phyloP scores from a whole-genome alignment of 768 basidiomycete species.

The Pisolithus microcarpus region DNA sequence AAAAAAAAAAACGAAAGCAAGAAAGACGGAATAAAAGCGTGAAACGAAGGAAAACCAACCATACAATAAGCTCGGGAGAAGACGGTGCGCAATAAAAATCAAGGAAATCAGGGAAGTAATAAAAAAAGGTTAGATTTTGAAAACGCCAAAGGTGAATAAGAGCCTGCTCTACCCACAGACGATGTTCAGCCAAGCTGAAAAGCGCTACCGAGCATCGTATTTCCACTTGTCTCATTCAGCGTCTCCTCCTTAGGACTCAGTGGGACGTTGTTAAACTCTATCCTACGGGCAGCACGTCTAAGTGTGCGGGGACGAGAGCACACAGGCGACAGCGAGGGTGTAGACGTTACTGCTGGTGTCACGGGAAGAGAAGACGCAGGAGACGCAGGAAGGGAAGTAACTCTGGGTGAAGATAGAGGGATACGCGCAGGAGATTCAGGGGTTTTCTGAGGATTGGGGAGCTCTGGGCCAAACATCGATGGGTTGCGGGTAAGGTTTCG shows the following conservation, averaged over 20 bases:
- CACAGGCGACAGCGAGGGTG: conserved; percentile 12
- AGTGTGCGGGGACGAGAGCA: conserved; percentile 21
- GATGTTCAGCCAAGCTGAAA: conserved; percentile 51
- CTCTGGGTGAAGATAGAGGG: conserved; percentile 21
- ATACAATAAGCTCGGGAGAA: too few relatives aligned
- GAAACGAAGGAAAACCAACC: not conserved
- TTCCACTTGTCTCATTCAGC: conserved; percentile 24
- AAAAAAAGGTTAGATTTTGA: too few relatives aligned
- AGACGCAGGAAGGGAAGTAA: conserved; percentile 7
- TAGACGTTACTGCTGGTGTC: conserved; percentile 5
- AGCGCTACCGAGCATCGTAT: conserved; percentile 55
- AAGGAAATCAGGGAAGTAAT: not conserved
- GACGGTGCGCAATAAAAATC: not conserved
- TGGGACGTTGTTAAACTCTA: conserved; percentile 55
- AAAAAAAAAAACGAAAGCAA: not conserved
- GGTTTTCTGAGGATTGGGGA: conserved; percentile 40
- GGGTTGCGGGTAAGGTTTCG: conserved; percentile 52
- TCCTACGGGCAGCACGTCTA: conserved; percentile 42
- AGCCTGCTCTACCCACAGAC: not conserved
- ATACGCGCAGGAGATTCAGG: conserved; percentile 26
- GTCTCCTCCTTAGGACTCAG: conserved; percentile 28
- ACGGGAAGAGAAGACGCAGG: conserved; percentile 6
- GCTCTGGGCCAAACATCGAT: conserved; percentile 60
- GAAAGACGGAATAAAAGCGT: not conserved
- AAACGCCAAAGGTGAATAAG: not conserved